Conservation (phyloP, 106 monocot species). For the Dioscorea alata region DNA sequence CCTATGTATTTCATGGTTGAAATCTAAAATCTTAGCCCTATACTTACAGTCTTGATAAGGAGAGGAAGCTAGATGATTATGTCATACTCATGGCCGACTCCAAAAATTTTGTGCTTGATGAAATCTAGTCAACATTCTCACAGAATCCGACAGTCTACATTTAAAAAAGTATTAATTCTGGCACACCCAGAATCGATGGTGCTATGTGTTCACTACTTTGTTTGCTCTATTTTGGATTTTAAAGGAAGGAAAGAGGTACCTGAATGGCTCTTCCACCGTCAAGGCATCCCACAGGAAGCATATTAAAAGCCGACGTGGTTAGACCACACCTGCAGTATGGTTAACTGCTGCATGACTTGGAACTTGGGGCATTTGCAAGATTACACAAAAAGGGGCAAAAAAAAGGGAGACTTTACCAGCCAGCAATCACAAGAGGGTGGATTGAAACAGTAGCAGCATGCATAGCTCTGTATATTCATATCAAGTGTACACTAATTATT, state of each 20-base stretch:
- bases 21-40: too few relatives aligned
- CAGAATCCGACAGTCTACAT: too few relatives aligned
- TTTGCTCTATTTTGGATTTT: background rate
- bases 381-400: background rate
- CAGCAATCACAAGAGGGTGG: slow-evolving; percentile 92
- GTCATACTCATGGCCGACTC: too few relatives aligned
- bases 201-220: too few relatives aligned
- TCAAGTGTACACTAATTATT: slow-evolving; percentile 7
- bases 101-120: too few relatives aligned
- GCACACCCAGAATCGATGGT: background rate
- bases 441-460: slow-evolving; percentile 90
- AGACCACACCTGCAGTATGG: slow-evolving; percentile 78
- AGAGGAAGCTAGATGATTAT: too few relatives aligned
- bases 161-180: background rate
- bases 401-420: slow-evolving; percentile 65
- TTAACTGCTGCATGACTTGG: background rate
- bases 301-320: slow-evolving; percentile 95
- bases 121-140: background rate
- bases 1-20: too few relatives aligned
- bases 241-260: slow-evolving; percentile 30
- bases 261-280: slow-evolving; percentile 97
- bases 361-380: background rate
- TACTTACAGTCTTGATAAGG: too few relatives aligned
- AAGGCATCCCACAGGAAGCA: slow-evolving; percentile 98
- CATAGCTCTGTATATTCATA: slow-evolving; percentile 76